phyloP scores from a whole-genome alignment of 2,329 filamentous ascomycete genomes.

The Paraconiothyrium brasiliense region DNA sequence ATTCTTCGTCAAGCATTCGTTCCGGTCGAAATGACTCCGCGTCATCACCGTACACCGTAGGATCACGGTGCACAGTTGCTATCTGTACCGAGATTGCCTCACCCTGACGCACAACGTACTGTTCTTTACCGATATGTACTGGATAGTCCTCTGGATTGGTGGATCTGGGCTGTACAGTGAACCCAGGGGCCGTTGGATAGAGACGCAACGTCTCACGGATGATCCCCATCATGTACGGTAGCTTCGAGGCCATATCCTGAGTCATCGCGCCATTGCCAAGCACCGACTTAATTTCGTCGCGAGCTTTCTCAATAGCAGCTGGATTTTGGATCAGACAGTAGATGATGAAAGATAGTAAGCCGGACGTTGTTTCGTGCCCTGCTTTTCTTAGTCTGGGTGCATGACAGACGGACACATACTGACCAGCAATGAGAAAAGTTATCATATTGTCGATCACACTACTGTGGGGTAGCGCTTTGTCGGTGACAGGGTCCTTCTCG shows the following conservation, averaged over 20 bases:
- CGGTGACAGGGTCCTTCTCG: neutral
- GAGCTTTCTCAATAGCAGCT: constrained; percentile 52
- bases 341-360: constrained; percentile 48
- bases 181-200: neutral
- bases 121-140: constrained; percentile 40
- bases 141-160: neutral
- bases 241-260: constrained; percentile 57
- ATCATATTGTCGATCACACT: neutral
- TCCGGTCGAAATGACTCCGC: constrained; percentile 31
- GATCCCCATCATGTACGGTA: constrained; percentile 56
- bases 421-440: neutral
- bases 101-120: constrained; percentile 41
- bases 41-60: constrained; percentile 26
- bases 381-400: neutral
- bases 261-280: constrained; percentile 55
- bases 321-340: constrained; percentile 50
- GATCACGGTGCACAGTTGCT: constrained; percentile 24
- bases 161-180: neutral
- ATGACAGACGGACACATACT: neutral
- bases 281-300: constrained; percentile 62
- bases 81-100: constrained; percentile 23
- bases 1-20: constrained; percentile 30
- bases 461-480: neutral
- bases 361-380: constrained; percentile 23
- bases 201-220: neutral